These are phyloP conservation scores for Chenopodium quinoa DNA, from an alignment of 148 eudicot genomes.

Conservation along the genomic window DNA sequence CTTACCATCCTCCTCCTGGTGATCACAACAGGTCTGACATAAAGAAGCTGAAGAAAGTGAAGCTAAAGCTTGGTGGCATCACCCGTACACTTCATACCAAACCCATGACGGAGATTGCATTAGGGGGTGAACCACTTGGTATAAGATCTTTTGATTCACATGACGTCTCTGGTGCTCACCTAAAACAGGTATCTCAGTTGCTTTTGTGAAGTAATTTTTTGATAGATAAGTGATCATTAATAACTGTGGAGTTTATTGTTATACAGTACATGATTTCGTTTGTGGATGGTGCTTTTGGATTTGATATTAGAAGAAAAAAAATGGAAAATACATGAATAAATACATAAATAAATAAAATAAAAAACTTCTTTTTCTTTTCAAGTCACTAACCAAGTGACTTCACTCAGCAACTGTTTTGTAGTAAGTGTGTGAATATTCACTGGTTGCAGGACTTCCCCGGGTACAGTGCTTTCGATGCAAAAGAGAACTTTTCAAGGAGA, in stretches of 20 bases:
- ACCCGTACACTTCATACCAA: conserved; percentile 35
- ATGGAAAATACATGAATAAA: too few relatives aligned
- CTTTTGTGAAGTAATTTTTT: not conserved
- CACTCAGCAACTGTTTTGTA: not conserved
- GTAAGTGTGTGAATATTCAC: not conserved
- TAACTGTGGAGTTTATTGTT: not conserved
- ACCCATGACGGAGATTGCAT: conserved; percentile 9
- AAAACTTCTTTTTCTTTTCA: too few relatives aligned
- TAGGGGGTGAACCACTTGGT: conserved; percentile 11
- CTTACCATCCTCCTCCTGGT: not conserved
- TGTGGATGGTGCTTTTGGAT: not conserved
- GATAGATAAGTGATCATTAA: not conserved
- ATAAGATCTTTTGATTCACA: conserved; percentile 10
- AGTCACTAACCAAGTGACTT: not conserved
- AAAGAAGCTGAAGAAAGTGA: conserved; percentile 36
- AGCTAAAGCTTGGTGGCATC: conserved; percentile 43
- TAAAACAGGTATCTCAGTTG: conserved; percentile 17
- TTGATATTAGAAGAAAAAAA: too few relatives aligned
- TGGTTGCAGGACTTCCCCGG: conserved; percentile 21
- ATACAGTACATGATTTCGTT: not conserved
- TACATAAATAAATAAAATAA: too few relatives aligned
- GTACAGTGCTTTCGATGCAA: conserved; percentile 12
- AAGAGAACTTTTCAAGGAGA: conserved; percentile 22
- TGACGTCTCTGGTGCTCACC: conserved; percentile 6
- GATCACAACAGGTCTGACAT: conserved; percentile 11